Base-by-base conservation (phyloP, 371 early-diverging fungal genomes). In the Mucor lusitanicus region DNA sequence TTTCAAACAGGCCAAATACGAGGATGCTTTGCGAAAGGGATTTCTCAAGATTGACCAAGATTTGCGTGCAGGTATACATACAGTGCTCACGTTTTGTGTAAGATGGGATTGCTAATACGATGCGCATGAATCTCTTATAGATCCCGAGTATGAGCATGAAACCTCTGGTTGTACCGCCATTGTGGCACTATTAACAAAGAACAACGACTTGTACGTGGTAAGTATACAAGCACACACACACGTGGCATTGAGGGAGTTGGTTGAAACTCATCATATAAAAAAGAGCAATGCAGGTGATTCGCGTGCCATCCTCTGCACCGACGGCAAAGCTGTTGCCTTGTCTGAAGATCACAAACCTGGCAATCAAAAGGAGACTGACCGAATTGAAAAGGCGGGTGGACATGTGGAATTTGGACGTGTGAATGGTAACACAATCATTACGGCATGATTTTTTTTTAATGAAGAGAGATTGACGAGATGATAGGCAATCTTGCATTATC, bases 151-250 rank as follows among this genome's bases (percentile, higher is more conserved):
- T 67, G 80, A 73, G 28, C 68, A 85, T 64, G 95, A 95, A 63
- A 83, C 93, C 11, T 93, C 96, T 21, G 99, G 99, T n/a, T 96
- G 96, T 82, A 97, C 99, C 15, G 96, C 99, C 19, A 94, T 99
- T 39, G 83, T 90, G 8, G 88, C 88, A 0, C 81, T 95, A 54
- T 73, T 98, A 40, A 94, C 97, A 62, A 87, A 90, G 74, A 60
- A 76, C 54, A 48, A 84, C 62, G 64, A 73, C 57, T 73, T 88
- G 69, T 77, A 76, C 67, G 77, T 80, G 67, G 79, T 83, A 77
- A 35, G 80, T 77, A 48, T 42, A 5, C n/a, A 17, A 15, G 11
- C 19, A 23, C 7, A 46, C 6, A 21, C 46, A 48, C 21, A 21
- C 17, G 21, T 6, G 6, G 6, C 21, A 21, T 23, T 3, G 21